These are phyloP conservation scores for Trichoderma gracile DNA, from an alignment of 2,329 filamentous ascomycete species.

Conservation along the genomic window DNA sequence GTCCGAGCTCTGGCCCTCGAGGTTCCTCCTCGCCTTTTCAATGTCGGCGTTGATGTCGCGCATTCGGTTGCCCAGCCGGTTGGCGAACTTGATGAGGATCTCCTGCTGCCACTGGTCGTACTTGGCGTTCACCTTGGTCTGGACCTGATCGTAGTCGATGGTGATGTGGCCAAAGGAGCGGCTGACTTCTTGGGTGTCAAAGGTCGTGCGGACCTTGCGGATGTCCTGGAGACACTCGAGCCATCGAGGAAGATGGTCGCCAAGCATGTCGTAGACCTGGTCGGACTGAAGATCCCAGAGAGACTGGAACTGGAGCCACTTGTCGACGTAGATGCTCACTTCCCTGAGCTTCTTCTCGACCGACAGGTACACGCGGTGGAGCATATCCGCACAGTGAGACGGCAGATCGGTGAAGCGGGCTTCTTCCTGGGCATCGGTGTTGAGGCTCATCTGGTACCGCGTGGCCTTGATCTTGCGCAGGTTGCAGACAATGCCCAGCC, in stretches of 20 bases:
- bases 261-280: constrained; percentile 88
- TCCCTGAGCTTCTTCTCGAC: constrained; percentile 80
- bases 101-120: constrained; percentile 99
- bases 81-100: constrained; percentile 89
- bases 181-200: constrained; percentile 94
- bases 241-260: constrained; percentile 90
- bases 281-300: constrained; percentile 97
- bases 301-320: constrained; percentile 98
- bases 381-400: constrained; percentile 74
- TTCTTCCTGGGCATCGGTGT: constrained; percentile 64
- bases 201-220: constrained; percentile 89
- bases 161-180: constrained; percentile 90
- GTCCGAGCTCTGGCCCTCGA: constrained; percentile 90
- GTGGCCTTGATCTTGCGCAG: constrained; percentile 92
- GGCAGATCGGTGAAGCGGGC: constrained; percentile 82
- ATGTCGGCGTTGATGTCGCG: constrained; percentile 90
- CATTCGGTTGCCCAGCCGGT: constrained; percentile 85
- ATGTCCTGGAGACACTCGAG: constrained; percentile 96
- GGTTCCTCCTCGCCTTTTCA: constrained; percentile 82
- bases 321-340: constrained; percentile 85
- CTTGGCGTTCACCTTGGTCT: constrained; percentile 97
- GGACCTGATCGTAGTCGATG: constrained; percentile 97
- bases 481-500: constrained; percentile 91
- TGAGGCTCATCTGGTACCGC: constrained; percentile 85
- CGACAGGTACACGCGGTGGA: constrained; percentile 77